Percentiles rank a stretch among this genome's conserved stretches.
phyloP scores from a whole-genome alignment of 1,284 basidiomycete species.

The Stygiomarasmius scandens region DNA sequence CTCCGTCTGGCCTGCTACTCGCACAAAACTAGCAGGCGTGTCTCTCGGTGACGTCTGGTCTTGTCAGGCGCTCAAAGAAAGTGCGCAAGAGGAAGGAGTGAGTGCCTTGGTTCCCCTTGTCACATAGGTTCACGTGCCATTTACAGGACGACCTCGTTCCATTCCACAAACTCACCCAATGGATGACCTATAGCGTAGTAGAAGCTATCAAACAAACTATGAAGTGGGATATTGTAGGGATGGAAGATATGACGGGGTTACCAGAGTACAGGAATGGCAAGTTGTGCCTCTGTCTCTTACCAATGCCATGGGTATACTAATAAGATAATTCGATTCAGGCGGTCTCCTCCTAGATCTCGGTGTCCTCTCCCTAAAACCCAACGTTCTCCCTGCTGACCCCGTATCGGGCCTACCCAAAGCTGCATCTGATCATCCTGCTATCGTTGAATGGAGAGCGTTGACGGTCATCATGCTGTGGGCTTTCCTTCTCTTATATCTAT shows the following conservation, averaged over 20 bases:
- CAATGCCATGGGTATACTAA: not conserved
- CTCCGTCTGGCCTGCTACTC: conserved; percentile 87
- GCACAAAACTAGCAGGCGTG: conserved; percentile 65
- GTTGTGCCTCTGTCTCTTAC: conserved; percentile 12
- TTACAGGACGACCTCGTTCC: conserved; percentile 79
- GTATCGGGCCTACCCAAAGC: conserved; percentile 63
- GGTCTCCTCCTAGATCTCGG: conserved; percentile 88
- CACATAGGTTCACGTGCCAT: no score
- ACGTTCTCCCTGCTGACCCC: conserved; percentile 47
- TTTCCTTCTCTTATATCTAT: not conserved
- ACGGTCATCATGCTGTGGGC: conserved; percentile 89
- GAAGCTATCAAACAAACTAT: conserved; percentile 81
- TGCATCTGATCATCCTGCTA: conserved; percentile 79
- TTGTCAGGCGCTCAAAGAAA: conserved; percentile 55
- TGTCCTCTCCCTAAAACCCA: conserved; percentile 66
- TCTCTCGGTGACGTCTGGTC: conserved; percentile 92
- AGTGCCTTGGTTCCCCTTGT: no score
- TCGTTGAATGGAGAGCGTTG: conserved; percentile 95
- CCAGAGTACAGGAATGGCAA: conserved; percentile 90
- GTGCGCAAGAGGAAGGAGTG: conserved; percentile 41
- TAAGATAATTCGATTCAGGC: conserved; percentile 44
- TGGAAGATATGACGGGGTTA: conserved; percentile 81
- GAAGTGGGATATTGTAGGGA: conserved; percentile 76
- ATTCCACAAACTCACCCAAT: conserved; percentile 95
- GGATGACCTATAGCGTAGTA: conserved; percentile 88